Conservation (phyloP, 2,329 filamentous ascomycete species). For the Fusarium virguliforme region DNA sequence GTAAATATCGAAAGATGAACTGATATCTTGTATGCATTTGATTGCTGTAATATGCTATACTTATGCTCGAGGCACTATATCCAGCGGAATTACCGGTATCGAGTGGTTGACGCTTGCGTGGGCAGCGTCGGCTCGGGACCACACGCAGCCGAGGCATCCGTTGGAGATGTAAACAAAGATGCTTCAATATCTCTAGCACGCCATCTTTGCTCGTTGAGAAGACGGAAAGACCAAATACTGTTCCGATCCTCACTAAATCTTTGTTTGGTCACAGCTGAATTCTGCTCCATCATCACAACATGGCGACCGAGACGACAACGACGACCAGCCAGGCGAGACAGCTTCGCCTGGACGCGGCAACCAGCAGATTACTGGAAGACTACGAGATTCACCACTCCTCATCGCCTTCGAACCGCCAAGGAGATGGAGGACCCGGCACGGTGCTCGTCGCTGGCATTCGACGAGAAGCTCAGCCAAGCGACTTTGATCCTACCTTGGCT, state of each 20-base stretch:
- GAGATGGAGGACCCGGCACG: not conserved
- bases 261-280: not conserved
- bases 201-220: not conserved
- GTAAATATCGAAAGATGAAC: conserved; percentile 5
- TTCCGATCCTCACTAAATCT: not conserved
- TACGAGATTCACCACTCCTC: conserved; percentile 20
- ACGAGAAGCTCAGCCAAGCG: conserved; percentile 16
- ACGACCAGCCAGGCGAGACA: not conserved
- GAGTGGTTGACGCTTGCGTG: not conserved
- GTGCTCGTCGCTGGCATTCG: conserved; percentile 5
- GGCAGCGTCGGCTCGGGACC: conserved; percentile 5
- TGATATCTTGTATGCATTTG: not conserved
- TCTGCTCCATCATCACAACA: not conserved
- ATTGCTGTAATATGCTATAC: not conserved
- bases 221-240: conserved; percentile 4
- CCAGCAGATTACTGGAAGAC: conserved; percentile 3
- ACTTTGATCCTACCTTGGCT: conserved; percentile 14
- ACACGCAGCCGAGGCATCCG: conserved; percentile 1
- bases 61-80: not conserved
- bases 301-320: not conserved
- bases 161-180: conserved; percentile 4
- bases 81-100: not conserved
- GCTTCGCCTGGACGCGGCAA: not conserved
- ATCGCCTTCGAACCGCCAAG: not conserved
- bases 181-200: conserved; percentile 4